Base-by-base conservation (phyloP, 1,139 yeast species). In the Sugiyamaella novakii region DNA sequence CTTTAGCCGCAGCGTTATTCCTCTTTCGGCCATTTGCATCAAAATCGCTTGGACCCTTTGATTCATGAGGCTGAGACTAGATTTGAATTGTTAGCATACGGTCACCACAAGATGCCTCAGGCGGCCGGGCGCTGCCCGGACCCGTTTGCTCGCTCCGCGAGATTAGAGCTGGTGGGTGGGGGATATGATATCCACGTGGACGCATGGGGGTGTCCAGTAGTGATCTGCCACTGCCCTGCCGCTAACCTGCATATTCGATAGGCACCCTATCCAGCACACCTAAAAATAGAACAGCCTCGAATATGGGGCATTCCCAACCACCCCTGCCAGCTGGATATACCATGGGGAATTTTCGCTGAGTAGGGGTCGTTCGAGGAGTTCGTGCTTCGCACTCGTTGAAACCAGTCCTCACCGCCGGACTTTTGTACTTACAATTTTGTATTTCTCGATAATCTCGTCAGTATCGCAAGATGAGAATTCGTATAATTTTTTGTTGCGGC, bases 381-480 rank as follows among this genome's bases (percentile, higher is more conserved):
- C n/a, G n/a, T n/a, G n/a, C n/a, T n/a, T n/a, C n/a, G n/a, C n/a
- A n/a, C n/a, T n/a, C n/a, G n/a, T n/a, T n/a, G n/a, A n/a, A n/a
- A n/a, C n/a, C n/a, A n/a, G n/a, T n/a, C n/a, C n/a, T n/a, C n/a
- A n/a, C n/a, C n/a, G n/a, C n/a, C n/a, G n/a, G n/a, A n/a, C n/a
- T n/a, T n/a, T n/a, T n/a, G n/a, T 27, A 57, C 63, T 54, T 56
- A 66, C 71, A 40, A 61, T 63, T 53, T 75, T 71, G 65, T 83
- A 87, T 43, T 74, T 73, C 10, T 75, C 71, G 38, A 89, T 67
- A 39, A 91, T 69, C 45, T 83, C 83, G 25, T 77, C 73, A 7
- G 86, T 75, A 55, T 84, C 82, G 19, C 83, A 83, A 4, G 95
- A 82, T 5, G 91, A 79, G 62, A 83, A 91, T 68, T 91, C 96